Evolutionary conservation across 257 asterid genomes (phyloP).

Genomic region (Nicotiana undulata): DNA sequence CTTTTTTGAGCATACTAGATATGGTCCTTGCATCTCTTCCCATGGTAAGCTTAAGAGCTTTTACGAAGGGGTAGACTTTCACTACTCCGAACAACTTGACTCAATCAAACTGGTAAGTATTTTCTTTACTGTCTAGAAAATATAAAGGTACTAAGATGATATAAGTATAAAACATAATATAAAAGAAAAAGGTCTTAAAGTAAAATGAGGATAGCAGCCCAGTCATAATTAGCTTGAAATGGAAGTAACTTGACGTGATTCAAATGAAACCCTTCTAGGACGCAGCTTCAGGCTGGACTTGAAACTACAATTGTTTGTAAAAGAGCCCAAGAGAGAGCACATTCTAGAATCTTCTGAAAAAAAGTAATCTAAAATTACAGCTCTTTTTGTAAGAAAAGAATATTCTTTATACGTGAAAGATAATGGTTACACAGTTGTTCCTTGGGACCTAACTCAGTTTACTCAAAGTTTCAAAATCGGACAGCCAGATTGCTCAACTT

Average conservation of each 20-base stretch:
- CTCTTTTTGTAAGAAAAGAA: too few species aligned
- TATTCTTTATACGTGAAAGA: too few species aligned
- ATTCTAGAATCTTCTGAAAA: too few species aligned
- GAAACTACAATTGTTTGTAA: too few species aligned
- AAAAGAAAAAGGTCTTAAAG: neutral
- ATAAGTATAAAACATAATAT: neutral
- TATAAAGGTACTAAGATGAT: neutral
- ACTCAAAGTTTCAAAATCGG: neutral
- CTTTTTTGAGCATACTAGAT: neutral
- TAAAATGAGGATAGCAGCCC: neutral
- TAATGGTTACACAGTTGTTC: too few species aligned
- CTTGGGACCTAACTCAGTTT: neutral
- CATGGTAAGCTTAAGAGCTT: neutral
- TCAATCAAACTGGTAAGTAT: neutral
- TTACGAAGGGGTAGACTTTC: neutral
- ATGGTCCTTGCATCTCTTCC: neutral
- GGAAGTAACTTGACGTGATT: too few species aligned
- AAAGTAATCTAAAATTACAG: too few species aligned
- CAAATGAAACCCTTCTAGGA: too few species aligned
- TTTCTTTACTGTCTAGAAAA: neutral
- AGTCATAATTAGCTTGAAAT: neutral
- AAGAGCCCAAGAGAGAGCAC: too few species aligned
- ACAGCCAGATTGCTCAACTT: neutral
- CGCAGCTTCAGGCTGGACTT: too few species aligned
- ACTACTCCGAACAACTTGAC: neutral